These are phyloP conservation scores for Alternaria sp. DNA, from an alignment of 2,329 filamentous ascomycete species.

Conservation along the genomic window DNA sequence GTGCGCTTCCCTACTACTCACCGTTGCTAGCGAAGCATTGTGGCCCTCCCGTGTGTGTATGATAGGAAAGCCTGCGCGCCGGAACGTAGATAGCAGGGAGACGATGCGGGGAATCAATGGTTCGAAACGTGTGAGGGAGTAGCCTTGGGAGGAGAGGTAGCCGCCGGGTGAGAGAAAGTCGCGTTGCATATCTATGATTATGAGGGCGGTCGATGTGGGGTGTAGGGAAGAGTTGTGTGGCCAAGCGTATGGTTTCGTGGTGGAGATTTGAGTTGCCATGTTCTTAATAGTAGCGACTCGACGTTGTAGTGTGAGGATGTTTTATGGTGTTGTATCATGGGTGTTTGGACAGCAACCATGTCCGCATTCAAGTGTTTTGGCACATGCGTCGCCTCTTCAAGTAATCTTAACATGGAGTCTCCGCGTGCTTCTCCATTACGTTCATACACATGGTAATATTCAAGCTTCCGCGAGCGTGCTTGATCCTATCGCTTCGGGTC, in stretches of 20 bases:
- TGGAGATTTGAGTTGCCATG: slow-evolving; percentile 32
- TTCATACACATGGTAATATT: neutral
- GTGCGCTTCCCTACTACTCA: slow-evolving; percentile 63
- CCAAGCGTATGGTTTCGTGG: slow-evolving; percentile 51
- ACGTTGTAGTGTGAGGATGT: neutral
- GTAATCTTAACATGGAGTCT: neutral
- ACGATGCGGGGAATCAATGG: slow-evolving; percentile 57
- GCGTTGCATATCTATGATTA: slow-evolving; percentile 66
- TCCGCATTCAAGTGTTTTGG: neutral
- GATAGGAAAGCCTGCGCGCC: slow-evolving; percentile 53
- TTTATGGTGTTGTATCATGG: neutral
- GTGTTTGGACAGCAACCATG: neutral
- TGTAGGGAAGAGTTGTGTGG: slow-evolving; percentile 53
- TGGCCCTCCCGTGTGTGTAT: slow-evolving; percentile 64
- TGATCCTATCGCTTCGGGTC: neutral
- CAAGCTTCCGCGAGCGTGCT: neutral
- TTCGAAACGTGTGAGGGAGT: slow-evolving; percentile 52
- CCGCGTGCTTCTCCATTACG: neutral
- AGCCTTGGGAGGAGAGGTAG: slow-evolving; percentile 61
- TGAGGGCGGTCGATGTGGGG: slow-evolving; percentile 57
- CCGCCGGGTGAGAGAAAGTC: slow-evolving; percentile 61
- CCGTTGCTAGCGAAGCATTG: slow-evolving; percentile 64
- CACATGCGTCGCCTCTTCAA: neutral
- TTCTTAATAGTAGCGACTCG: neutral
- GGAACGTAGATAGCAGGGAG: slow-evolving; percentile 54